A percentile compares a stretch with the other conserved stretches of the same genome.
Conservation (phyloP, 1,284 basidiomycete species). For the Cryptococcus hybrid region DNA sequence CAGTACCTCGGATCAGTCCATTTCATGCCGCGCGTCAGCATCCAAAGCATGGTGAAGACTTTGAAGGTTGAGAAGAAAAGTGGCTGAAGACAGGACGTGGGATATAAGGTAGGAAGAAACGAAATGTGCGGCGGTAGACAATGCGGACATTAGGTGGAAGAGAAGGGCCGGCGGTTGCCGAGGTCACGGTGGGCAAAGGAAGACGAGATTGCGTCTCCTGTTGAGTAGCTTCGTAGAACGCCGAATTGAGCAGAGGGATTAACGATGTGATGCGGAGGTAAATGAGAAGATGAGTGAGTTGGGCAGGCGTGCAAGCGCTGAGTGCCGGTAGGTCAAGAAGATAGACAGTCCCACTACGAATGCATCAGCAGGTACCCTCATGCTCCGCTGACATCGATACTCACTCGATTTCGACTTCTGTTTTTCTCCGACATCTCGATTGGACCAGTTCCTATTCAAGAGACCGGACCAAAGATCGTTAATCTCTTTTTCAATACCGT, state of each 20-base stretch:
- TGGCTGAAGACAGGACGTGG: conserved; percentile 23
- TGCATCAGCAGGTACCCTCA: conserved; percentile 9
- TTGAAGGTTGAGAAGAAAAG: conserved; percentile 34
- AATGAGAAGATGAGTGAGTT: conserved; percentile 31
- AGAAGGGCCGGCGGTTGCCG: background rate
- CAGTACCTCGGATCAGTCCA: conserved; percentile 36
- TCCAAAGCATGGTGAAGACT: conserved; percentile 34
- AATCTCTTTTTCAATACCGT: conserved; percentile 18
- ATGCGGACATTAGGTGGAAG: background rate
- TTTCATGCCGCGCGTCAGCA: conserved; percentile 37
- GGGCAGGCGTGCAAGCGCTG: conserved; percentile 20
- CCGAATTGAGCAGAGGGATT: conserved; percentile 23
- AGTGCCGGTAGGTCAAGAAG: conserved; percentile 35
- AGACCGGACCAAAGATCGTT: conserved; percentile 20
- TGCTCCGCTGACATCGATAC: conserved; percentile 5
- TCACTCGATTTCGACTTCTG: conserved; percentile 39
- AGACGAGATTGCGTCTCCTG: conserved; percentile 3
- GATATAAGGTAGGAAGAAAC: conserved; percentile 2
- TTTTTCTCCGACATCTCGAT: conserved; percentile 19
- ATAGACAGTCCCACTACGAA: conserved; percentile 3
- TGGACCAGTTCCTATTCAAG: conserved; percentile 22
- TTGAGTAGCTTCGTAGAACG: conserved; percentile 11
- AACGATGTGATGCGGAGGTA: conserved; percentile 40
- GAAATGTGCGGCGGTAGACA: conserved; percentile 2
- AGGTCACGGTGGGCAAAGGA: conserved; percentile 3